phyloP scores from a whole-genome alignment of 163 green algal genomes.

The Trebouxiophyceae sp. region DNA sequence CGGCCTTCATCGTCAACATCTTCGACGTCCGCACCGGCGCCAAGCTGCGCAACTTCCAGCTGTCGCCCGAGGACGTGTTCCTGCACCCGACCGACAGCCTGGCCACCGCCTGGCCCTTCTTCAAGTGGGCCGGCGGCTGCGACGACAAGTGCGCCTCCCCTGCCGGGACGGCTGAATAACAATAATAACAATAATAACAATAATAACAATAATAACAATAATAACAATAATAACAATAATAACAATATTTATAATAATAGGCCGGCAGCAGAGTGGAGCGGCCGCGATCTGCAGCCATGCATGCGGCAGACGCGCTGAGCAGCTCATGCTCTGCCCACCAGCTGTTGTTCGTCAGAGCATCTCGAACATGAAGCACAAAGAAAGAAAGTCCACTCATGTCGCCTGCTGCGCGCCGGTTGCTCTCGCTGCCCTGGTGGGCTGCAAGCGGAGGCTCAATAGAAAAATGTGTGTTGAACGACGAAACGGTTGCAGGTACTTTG shows the following conservation, averaged over 20 bases:
- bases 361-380: too few relatives aligned
- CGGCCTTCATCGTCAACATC: constrained; percentile 63
- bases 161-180: constrained; percentile 6
- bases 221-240: too few relatives aligned
- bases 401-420: too few relatives aligned
- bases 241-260: too few relatives aligned
- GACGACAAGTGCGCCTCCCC: constrained; percentile 40
- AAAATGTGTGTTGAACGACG: too few relatives aligned
- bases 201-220: constrained; percentile 4
- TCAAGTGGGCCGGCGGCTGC: constrained; percentile 76
- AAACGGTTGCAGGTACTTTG: constrained; percentile 48
- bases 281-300: too few relatives aligned
- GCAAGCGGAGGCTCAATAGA: too few relatives aligned
- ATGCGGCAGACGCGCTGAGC: too few relatives aligned
- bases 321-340: too few relatives aligned
- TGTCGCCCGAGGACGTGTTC: constrained; percentile 38
- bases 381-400: constrained; percentile 26
- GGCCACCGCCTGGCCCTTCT: constrained; percentile 69
- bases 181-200: constrained; percentile 4
- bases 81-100: background rate
- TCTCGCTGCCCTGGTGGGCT: too few relatives aligned
- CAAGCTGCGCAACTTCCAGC: constrained; percentile 79
- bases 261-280: too few relatives aligned
- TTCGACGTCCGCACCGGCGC: constrained; percentile 75
- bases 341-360: too few relatives aligned